Evolutionary conservation across 352 stramenopile genomes (phyloP).

Genomic region (Globisporangium paroecandrum): DNA sequence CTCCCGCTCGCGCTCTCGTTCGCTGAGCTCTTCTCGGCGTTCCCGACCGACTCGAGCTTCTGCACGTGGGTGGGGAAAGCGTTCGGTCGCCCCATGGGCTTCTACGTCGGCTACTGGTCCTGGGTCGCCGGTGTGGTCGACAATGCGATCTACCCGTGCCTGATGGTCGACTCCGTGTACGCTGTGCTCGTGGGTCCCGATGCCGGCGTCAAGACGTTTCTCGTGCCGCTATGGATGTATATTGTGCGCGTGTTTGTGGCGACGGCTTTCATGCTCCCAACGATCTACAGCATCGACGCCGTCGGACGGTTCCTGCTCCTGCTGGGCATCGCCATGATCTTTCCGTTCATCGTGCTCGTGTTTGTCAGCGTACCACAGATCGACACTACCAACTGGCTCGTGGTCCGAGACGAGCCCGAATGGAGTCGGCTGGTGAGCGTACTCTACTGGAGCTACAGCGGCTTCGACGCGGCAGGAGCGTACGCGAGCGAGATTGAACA

Average conservation of each 20-base stretch:
- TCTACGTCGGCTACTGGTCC: constrained; percentile 82
- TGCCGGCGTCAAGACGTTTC: constrained; percentile 8
- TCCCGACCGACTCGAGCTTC: constrained; percentile 78
- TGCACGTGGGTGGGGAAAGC: constrained; percentile 78
- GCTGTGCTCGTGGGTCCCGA: constrained; percentile 24
- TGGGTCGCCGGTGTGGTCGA: constrained; percentile 82
- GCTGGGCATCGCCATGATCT: constrained; percentile 52
- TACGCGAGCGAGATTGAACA: constrained; percentile 72
- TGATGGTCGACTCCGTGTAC: constrained; percentile 65
- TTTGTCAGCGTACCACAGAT: constrained; percentile 48
- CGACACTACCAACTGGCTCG: constrained; percentile 61
- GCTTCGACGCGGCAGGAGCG: constrained; percentile 67
- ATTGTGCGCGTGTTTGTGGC: constrained; percentile 38
- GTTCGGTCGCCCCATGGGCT: constrained; percentile 82
- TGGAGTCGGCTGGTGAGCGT: constrained; percentile 62
- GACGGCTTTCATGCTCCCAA: constrained; percentile 68
- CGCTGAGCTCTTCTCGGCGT: constrained; percentile 76
- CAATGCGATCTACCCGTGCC: constrained; percentile 81
- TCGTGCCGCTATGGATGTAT: constrained; percentile 11
- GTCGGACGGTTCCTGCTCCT: constrained; percentile 60
- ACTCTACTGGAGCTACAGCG: constrained; percentile 84
- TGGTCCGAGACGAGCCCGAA: constrained; percentile 56
- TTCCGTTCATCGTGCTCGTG: constrained; percentile 58
- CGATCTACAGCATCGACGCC: constrained; percentile 62
- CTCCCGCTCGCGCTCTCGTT: constrained; percentile 67